phyloP scores from a whole-genome alignment of 768 basidiomycete genomes.

The Cystoderma amianthinum region DNA sequence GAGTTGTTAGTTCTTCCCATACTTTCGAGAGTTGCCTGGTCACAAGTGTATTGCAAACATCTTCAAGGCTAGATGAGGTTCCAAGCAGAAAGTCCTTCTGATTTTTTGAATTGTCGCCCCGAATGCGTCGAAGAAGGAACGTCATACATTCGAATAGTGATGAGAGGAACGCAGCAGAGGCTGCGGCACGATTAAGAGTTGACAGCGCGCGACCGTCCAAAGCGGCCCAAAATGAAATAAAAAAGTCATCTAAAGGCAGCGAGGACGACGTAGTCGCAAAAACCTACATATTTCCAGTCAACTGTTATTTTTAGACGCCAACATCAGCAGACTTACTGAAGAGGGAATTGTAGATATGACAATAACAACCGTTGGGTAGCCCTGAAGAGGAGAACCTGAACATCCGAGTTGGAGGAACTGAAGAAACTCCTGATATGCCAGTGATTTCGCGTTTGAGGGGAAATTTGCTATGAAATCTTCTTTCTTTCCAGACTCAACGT shows the following conservation, averaged over 20 bases:
- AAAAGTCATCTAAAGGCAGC: conserved; percentile 42
- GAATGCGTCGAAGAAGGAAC: conserved; percentile 44
- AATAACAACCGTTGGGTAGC: conserved; percentile 78
- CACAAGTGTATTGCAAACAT: conserved; percentile 23
- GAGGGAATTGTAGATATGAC: conserved; percentile 77
- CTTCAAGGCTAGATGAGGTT: conserved; percentile 1
- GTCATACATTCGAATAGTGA: conserved; percentile 65
- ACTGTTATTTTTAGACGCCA: conserved; percentile 2
- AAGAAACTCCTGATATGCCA: conserved; percentile 67
- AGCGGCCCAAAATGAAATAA: conserved; percentile 80
- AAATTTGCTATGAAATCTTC: not conserved
- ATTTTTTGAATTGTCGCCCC: conserved; percentile 10
- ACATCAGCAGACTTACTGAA: conserved; percentile 33
- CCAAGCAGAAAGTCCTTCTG: not conserved
- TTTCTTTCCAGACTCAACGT: conserved; percentile 22
- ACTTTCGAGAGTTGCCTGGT: conserved; percentile 35
- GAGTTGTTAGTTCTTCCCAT: conserved; percentile 39
- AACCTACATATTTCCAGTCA: conserved; percentile 13
- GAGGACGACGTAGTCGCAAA: conserved; percentile 15
- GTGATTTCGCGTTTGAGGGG: conserved; percentile 15
- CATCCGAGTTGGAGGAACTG: conserved; percentile 76
- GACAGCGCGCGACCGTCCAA: conserved; percentile 61
- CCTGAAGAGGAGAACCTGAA: conserved; percentile 67
- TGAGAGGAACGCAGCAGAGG: conserved; percentile 60
- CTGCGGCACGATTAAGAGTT: conserved; percentile 42